Percentiles rank a stretch among this genome's conserved stretches.
Conservation (phyloP, 805 yeast species). For the Isabelozyma heimii region DNA sequence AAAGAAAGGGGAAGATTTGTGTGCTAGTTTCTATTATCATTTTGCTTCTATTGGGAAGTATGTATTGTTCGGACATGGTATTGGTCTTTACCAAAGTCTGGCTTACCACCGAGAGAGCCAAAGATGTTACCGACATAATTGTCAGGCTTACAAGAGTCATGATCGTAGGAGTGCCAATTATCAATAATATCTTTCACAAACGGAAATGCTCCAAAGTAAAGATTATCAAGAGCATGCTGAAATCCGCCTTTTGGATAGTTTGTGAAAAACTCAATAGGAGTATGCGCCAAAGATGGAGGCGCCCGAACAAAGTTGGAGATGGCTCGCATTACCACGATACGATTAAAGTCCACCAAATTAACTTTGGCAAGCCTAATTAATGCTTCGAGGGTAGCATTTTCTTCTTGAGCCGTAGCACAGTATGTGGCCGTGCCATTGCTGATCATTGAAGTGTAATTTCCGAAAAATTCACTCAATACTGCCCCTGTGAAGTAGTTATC, state of each 20-base stretch:
- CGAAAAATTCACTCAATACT: constrained; percentile 47
- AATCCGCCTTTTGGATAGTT: constrained; percentile 51
- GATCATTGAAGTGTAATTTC: constrained; percentile 44
- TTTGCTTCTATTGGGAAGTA: neutral
- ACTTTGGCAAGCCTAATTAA: constrained; percentile 50
- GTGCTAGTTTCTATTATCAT: too few species aligned
- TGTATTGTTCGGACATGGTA: neutral
- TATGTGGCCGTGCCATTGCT: constrained; percentile 60
- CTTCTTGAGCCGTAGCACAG: constrained; percentile 66
- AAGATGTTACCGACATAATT: constrained; percentile 63
- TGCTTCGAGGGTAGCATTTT: constrained; percentile 64
- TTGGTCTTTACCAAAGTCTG: constrained; percentile 33
- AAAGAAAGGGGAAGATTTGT: too few species aligned
- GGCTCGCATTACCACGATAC: constrained; percentile 60
- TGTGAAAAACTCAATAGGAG: constrained; percentile 50
- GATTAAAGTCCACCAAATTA: constrained; percentile 55
- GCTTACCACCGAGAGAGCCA: constrained; percentile 49
- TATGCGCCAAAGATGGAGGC: constrained; percentile 42
- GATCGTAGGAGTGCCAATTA: constrained; percentile 45
- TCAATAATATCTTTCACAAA: constrained; percentile 50
- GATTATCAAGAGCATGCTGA: constrained; percentile 46
- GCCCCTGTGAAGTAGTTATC: constrained; percentile 61
- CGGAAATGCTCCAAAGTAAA: constrained; percentile 53
- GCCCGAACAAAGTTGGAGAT: constrained; percentile 58
- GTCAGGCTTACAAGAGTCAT: constrained; percentile 34